Evolutionary conservation across 2,329 filamentous ascomycete species (phyloP), one percentile per base, ranked within the genome.

Genomic region (Calonectria crousiana): DNA sequence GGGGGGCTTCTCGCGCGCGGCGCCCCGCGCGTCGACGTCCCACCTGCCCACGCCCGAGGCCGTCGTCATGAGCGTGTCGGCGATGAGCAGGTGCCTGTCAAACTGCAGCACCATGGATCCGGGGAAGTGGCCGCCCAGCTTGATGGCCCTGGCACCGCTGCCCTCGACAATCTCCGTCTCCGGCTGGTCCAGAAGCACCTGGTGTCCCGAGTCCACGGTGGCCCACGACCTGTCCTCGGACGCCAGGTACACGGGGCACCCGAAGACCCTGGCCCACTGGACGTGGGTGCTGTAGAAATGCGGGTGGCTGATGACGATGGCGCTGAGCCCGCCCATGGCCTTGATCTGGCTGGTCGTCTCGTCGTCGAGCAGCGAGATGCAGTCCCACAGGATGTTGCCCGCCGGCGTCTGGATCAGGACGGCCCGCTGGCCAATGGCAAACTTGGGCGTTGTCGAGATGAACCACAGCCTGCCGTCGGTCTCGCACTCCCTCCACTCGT

Each of bases 311-410:
- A 96, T 95, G 77, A 92, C 92, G 58, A 97, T 95, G 0, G 93
- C 94, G 41, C 86, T 86, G 16, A 97, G 81, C 0, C 93, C 94
- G 53, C 94, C 94, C 9, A 92, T 86, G 0, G 81, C 82, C 8
- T 89, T 87, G 78, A 96, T 91, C 71, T 84, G 82, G 0, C 84
- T 81, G 0, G 94, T 84, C 0, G 94, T 96, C 4, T 88, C 88
- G 1, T 89, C 84, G 81, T 96, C 93, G 4, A 97, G 85, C 76
- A 92, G 91, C 0, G 94, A 89, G 71, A 97, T 87, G 75, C 93
- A 92, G 83, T 97, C 95, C 95, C 95, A 97, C 2, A 97, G 89
- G 1, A 97, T 84, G 81, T 96, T 96, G 0, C 94, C 94, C 0
- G 83, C 73, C 0, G 90, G 86, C 0, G 93, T 95, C 65, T 89